phyloP scores from a whole-genome alignment of 345 rosid genomes.

The Combretum micranthum region DNA sequence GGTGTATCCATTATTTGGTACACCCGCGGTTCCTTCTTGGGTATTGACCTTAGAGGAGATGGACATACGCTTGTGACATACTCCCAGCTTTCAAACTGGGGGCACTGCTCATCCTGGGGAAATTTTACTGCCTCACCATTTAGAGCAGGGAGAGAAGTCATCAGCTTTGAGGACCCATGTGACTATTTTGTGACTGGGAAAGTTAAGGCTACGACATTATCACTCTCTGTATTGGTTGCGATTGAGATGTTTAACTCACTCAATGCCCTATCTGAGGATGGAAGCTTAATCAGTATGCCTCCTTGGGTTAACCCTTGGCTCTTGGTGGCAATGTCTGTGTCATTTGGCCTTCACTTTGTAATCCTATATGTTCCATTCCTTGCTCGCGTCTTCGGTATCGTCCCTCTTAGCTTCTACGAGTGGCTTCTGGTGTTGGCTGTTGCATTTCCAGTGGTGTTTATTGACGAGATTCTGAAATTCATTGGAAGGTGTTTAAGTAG shows the following conservation, averaged over 20 bases:
- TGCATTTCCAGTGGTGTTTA: constrained; percentile 54
- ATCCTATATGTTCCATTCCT: constrained; percentile 64
- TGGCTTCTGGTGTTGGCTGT: constrained; percentile 61
- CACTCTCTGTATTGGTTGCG: constrained; percentile 65
- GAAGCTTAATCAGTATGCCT: constrained; percentile 60
- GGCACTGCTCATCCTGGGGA: constrained; percentile 51
- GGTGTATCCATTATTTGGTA: constrained; percentile 66
- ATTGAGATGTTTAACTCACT: constrained; percentile 80
- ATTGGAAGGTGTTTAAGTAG: constrained; percentile 33
- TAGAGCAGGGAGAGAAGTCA: constrained; percentile 42
- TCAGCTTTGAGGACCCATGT: constrained; percentile 48
- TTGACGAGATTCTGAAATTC: constrained; percentile 48
- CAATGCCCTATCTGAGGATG: constrained; percentile 67
- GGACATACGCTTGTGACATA: constrained; percentile 56
- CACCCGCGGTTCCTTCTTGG: constrained; percentile 49
- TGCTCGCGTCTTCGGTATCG: constrained; percentile 54
- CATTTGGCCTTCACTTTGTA: constrained; percentile 60
- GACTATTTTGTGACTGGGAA: constrained; percentile 59
- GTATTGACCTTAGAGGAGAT: constrained; percentile 52
- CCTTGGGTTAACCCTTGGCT: constrained; percentile 82
- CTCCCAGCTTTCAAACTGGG: constrained; percentile 66
- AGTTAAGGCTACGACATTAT: constrained; percentile 60
- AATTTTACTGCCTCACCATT: constrained; percentile 44
- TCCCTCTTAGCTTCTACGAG: constrained; percentile 61
- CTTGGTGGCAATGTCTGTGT: constrained; percentile 52